phyloP scores from a whole-genome alignment of 2,329 filamentous ascomycete species.

The Raffaelea albimanens region DNA sequence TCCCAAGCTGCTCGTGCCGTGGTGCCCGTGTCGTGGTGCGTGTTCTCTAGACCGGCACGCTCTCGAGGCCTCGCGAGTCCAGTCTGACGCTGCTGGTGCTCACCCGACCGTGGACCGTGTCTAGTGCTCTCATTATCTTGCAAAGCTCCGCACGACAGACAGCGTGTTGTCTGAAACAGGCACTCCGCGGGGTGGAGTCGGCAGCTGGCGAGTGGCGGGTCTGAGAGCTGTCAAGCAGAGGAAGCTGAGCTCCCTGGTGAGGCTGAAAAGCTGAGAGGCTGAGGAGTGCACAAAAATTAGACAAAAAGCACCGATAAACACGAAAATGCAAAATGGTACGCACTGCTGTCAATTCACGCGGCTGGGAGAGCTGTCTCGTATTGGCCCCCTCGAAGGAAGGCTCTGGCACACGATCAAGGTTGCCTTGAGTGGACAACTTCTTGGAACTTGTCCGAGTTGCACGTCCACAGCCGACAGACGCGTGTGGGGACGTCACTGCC shows the following conservation, averaged over 20 bases:
- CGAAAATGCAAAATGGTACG: neutral
- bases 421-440: constrained; percentile 2
- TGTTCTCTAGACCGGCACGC: no score
- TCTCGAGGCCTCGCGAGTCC: no score
- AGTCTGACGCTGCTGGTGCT: constrained; percentile 1
- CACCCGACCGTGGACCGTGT: constrained; percentile 1
- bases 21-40: no score
- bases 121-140: constrained; percentile 5
- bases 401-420: constrained; percentile 3
- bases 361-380: no score
- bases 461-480: no score
- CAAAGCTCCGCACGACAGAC: neutral
- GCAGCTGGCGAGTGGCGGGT: no score
- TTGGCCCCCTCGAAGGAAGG: neutral
- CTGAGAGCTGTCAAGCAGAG: no score
- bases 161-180: neutral
- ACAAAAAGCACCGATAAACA: neutral
- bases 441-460: no score
- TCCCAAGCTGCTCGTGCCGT: neutral
- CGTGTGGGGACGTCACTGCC: no score
- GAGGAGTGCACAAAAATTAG: neutral
- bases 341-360: no score
- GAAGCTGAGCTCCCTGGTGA: no score
- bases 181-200: no score
- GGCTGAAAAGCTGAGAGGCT: neutral